phyloP scores from a whole-genome alignment of 2,329 filamentous ascomycete species.

The Alternaria arbusti region DNA sequence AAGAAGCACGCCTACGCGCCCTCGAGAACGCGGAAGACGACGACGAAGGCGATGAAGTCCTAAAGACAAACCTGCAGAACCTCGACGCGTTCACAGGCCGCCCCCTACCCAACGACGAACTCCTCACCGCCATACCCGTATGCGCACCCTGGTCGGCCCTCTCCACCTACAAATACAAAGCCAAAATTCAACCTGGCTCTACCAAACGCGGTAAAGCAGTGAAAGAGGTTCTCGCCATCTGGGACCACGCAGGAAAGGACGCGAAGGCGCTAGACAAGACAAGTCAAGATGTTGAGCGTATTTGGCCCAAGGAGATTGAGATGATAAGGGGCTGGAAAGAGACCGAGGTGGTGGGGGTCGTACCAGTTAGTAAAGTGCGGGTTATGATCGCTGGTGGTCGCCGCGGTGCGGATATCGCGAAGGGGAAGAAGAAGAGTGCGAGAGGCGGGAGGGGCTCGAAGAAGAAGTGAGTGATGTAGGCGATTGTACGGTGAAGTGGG shows the following conservation, averaged over 20 bases:
- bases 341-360: constrained; percentile 78
- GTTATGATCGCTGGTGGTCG: constrained; percentile 69
- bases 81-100: constrained; percentile 79
- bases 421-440: constrained; percentile 37
- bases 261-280: constrained; percentile 52
- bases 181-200: constrained; percentile 87
- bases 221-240: constrained; percentile 84
- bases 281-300: constrained; percentile 67
- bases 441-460: constrained; percentile 42
- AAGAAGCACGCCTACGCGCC: constrained; percentile 66
- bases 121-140: constrained; percentile 69
- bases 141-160: constrained; percentile 70
- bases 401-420: constrained; percentile 36
- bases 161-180: constrained; percentile 85
- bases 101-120: constrained; percentile 81
- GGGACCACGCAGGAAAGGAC: constrained; percentile 70
- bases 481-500: neutral
- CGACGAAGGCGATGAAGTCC: constrained; percentile 64
- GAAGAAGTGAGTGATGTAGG: constrained; percentile 24
- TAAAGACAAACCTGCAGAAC: constrained; percentile 44
- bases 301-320: constrained; percentile 88
- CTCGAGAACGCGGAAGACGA: constrained; percentile 52
- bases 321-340: constrained; percentile 80
- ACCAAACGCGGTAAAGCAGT: constrained; percentile 95
- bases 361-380: constrained; percentile 80